Base-by-base conservation (phyloP, 768 basidiomycete genomes). In the Boletus edulis region DNA sequence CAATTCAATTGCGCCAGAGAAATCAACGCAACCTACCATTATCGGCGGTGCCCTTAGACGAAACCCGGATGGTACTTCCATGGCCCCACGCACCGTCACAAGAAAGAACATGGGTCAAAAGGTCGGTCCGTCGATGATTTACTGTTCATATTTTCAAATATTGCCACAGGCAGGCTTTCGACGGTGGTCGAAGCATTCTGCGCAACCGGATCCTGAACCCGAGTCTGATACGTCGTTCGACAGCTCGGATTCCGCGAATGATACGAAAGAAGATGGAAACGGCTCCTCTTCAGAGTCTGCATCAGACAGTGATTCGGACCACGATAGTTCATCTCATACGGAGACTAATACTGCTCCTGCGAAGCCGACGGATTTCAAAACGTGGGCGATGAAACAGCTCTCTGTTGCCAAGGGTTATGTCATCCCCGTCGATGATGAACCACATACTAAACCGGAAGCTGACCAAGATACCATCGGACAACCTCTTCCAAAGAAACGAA, bases 371-470 rank as follows among this genome's bases (percentile, higher is more conserved):
- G 81, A 82, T 8, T 98, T 97, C 81, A 97, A 97, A 68, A 78
- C 85, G 39, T 97, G 95, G 95, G 95, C 94, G 0, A 66, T 85
- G 57, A 81, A 87, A 51, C 94, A 97, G 66, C 78, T 91, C 49
- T 84, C 76, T 48, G 65, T 61, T 4, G 79, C 72, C 18, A 82
- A 82, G 60, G 69, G 67, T 39, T 75, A 80, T 44, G 46, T 62
- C 10, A 46, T 48, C 3, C 54, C 60, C 3, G n/a, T 57, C 27
- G 48, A 58, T 44, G 51, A 60, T 44, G 51, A 60, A 27, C 50
- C 54, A 55, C 51, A 57, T 18, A 27, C 65, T 14, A 54, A 62
- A 32, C 40, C 60, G 11, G 63, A 65, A 48, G 46, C 29, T 9
- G 43, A 31, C 15, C 38, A 42, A 18, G 37, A 54, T 18, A 14